Percentiles rank a stretch among this genome's conserved stretches.
Evolutionary conservation across 495 filamentous ascomycete genomes (phyloP).

Genomic region (Poronia punctata): DNA sequence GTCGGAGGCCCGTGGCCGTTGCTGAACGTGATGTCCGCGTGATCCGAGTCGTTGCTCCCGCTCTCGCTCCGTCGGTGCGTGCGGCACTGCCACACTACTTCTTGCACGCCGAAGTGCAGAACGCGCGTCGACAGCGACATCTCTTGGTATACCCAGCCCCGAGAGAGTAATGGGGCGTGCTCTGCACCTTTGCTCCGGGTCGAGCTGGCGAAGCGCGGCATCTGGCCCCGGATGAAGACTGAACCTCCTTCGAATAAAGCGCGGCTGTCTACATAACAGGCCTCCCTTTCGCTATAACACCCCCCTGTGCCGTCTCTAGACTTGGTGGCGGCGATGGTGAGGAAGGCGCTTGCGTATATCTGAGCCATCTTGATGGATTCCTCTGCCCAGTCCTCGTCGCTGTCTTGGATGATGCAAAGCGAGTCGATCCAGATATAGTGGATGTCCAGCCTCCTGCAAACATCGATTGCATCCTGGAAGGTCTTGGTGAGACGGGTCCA

Average conservation of each 20-base stretch:
- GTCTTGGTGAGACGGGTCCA: constrained; percentile 12
- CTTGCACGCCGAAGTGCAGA: constrained; percentile 17
- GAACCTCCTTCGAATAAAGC: no score
- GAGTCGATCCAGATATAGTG: constrained; percentile 28
- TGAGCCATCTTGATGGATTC: no score
- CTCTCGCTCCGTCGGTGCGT: constrained; percentile 5
- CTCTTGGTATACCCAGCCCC: constrained; percentile 30
- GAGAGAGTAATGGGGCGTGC: constrained; percentile 3
- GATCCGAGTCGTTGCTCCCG: background rate
- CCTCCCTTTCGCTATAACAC: background rate
- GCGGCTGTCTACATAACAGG: background rate
- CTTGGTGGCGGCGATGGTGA: background rate
- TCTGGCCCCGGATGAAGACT: background rate
- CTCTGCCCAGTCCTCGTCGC: constrained; percentile 13
- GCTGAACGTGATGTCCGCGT: background rate
- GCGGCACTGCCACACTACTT: constrained; percentile 27
- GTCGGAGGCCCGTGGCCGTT: no score
- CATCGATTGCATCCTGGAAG: constrained; percentile 19
- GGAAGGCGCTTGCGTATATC: background rate
- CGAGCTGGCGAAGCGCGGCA: background rate
- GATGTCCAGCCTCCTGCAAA: constrained; percentile 12
- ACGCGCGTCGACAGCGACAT: constrained; percentile 19
- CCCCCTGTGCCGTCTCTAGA: background rate
- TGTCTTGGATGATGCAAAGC: constrained; percentile 29
- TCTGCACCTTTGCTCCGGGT: no score